phyloP scores from a whole-genome alignment of 1,139 yeast genomes.

The Pichia sp. region DNA sequence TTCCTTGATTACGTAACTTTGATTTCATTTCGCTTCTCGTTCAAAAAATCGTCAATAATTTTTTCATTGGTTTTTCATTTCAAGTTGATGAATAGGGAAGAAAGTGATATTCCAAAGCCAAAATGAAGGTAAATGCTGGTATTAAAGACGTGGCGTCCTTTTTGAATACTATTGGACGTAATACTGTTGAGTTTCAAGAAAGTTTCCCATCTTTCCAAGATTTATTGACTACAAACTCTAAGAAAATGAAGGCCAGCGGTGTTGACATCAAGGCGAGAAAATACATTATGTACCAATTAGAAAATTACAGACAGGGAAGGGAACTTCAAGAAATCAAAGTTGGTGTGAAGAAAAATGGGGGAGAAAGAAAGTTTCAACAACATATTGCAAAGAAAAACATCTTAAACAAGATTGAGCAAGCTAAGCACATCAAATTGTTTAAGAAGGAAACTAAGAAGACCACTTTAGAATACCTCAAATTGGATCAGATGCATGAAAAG shows the following conservation, averaged over 20 bases:
- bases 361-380: slow-evolving; percentile 74
- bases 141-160: too few relatives aligned
- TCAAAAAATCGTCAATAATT: too few relatives aligned
- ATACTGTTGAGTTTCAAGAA: slow-evolving; percentile 57
- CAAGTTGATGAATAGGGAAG: too few relatives aligned
- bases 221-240: slow-evolving; percentile 49
- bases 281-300: slow-evolving; percentile 36
- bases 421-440: slow-evolving; percentile 18
- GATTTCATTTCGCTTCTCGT: too few relatives aligned
- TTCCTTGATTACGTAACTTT: too few relatives aligned
- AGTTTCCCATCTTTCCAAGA: slow-evolving; percentile 68
- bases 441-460: slow-evolving; percentile 13
- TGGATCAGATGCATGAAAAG: slow-evolving; percentile 12
- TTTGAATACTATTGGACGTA: slow-evolving; percentile 54
- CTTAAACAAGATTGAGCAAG: slow-evolving; percentile 37
- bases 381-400: slow-evolving; percentile 63
- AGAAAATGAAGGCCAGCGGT: slow-evolving; percentile 68
- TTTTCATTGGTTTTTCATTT: too few relatives aligned
- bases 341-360: slow-evolving; percentile 80
- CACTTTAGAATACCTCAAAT: slow-evolving; percentile 8
- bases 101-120: too few relatives aligned
- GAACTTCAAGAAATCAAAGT: slow-evolving; percentile 39
- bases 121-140: too few relatives aligned
- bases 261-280: slow-evolving; percentile 66
- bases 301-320: slow-evolving; percentile 38